Evolutionary conservation across 345 rosid genomes (phyloP).

Genomic region (Syzygium jambos): DNA sequence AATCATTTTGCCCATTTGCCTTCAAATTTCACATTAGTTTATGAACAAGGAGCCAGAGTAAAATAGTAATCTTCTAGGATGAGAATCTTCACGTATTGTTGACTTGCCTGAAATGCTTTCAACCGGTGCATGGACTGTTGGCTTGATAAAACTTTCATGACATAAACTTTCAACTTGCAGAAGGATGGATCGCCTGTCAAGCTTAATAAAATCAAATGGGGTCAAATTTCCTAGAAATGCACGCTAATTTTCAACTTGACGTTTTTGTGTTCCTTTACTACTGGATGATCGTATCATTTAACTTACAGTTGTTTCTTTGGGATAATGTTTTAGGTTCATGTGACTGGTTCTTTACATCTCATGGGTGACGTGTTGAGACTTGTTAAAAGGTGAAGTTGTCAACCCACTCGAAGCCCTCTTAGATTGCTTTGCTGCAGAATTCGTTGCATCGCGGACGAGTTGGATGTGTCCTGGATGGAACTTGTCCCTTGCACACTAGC

Average conservation of each 20-base stretch:
- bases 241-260: not conserved
- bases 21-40: not conserved
- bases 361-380: conserved; percentile 85
- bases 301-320: not conserved
- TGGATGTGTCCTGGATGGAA: not conserved
- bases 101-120: not conserved
- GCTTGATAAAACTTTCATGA: not conserved
- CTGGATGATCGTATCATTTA: not conserved
- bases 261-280: not conserved
- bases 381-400: conserved; percentile 41
- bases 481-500: not conserved
- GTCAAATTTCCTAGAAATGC: not conserved
- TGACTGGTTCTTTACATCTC: conserved; percentile 83
- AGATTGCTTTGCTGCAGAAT: not conserved
- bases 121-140: not conserved
- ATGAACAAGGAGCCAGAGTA: not conserved
- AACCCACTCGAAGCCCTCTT: not conserved
- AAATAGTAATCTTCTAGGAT: not conserved
- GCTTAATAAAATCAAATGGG: not conserved
- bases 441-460: not conserved
- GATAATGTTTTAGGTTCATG: conserved; percentile 49
- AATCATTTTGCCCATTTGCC: not conserved
- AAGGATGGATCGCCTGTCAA: not conserved
- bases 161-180: not conserved
- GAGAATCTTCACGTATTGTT: not conserved